A percentile compares a stretch with the other conserved stretches of the same genome.
Conservation (phyloP, 306 rosid genomes). For the Alnus rubra region DNA sequence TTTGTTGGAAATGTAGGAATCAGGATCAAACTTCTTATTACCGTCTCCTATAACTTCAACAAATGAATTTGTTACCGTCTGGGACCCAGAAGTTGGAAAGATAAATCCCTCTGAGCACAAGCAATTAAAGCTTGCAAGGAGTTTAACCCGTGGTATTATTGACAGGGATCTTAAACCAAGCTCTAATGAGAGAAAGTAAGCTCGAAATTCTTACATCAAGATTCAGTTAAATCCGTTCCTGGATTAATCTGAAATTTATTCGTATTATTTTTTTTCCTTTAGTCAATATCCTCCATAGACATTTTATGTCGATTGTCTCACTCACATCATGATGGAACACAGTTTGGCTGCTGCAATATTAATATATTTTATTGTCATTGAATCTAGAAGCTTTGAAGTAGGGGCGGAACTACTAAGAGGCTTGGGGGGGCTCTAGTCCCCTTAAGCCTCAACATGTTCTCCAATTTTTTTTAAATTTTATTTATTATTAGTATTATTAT, state of each 20-base stretch:
- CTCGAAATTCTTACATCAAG: slow-evolving; percentile 22
- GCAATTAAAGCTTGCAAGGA: slow-evolving; percentile 93
- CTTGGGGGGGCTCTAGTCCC: no score
- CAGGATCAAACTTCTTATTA: slow-evolving; percentile 88
- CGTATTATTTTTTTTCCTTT: neutral
- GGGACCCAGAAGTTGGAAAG: slow-evolving; percentile 96
- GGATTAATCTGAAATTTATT: neutral
- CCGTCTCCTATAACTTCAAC: slow-evolving; percentile 92
- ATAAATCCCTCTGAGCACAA: slow-evolving; percentile 95
- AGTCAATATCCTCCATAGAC: neutral
- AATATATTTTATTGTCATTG: neutral
- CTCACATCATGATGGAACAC: neutral
- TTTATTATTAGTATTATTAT: no score
- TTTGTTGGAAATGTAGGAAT: slow-evolving; percentile 72
- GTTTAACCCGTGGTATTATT: slow-evolving; percentile 95
- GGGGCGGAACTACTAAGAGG: no score
- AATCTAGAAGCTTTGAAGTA: neutral
- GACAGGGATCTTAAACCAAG: slow-evolving; percentile 98
- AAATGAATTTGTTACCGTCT: slow-evolving; percentile 85
- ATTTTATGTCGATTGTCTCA: neutral
- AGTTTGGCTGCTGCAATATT: neutral
- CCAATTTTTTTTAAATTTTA: no score
- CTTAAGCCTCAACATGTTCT: no score
- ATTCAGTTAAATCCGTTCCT: slow-evolving; percentile 11
- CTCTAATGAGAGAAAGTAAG: slow-evolving; percentile 91